A percentile compares a stretch with the other conserved stretches of the same genome.
Evolutionary conservation across 768 basidiomycete genomes (phyloP).

Genomic region (Lactifluus hygrophoroides): DNA sequence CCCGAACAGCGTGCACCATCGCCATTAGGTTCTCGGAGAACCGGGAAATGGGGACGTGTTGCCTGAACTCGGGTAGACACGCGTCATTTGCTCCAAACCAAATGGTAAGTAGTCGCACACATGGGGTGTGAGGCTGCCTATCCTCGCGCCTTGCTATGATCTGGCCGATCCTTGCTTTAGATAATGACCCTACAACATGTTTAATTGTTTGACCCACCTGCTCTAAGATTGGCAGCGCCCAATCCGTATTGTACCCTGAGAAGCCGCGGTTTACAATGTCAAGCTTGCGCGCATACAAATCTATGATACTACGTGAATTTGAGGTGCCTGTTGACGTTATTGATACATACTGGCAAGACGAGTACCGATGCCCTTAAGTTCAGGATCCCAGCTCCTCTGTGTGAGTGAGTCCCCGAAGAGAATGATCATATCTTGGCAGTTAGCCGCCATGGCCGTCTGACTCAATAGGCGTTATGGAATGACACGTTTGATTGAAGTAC

Average conservation of each 20-base stretch:
- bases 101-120: constrained; percentile 65
- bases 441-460: constrained; percentile 42
- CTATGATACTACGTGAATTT: constrained; percentile 30
- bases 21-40: constrained; percentile 57
- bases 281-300: constrained; percentile 67
- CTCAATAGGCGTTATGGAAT: no score
- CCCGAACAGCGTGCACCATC: constrained; percentile 55
- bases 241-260: constrained; percentile 80
- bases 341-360: constrained; percentile 58
- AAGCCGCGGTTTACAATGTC: constrained; percentile 85
- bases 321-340: no score
- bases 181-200: background rate
- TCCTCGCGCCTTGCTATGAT: constrained; percentile 47
- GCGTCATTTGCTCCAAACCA: constrained; percentile 94
- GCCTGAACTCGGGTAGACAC: constrained; percentile 49
- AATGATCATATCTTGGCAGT: constrained; percentile 56
- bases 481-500: no score
- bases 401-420: constrained; percentile 82
- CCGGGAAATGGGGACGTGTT: constrained; percentile 65
- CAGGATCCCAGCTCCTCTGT: constrained; percentile 50
- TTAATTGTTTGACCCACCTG: constrained; percentile 37
- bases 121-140: constrained; percentile 42
- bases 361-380: constrained; percentile 51
- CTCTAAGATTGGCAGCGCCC: constrained; percentile 74
- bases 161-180: constrained; percentile 27